These are phyloP conservation scores for Trichoderma afroharzianum DNA, from an alignment of 2,329 filamentous ascomycete genomes.

Conservation along the genomic window DNA sequence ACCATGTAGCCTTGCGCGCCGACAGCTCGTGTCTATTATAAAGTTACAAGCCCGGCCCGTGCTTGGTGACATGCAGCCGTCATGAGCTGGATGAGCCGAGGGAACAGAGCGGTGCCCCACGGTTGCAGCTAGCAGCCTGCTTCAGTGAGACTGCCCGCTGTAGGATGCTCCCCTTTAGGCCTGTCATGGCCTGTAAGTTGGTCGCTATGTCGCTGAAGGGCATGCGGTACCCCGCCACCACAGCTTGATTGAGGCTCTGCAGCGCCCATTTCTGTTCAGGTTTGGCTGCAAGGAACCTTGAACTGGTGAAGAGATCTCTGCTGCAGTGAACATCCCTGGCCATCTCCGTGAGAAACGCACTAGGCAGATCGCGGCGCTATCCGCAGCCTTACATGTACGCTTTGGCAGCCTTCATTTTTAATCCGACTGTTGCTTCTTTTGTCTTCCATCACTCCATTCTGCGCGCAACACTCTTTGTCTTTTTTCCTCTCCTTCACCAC, in stretches of 20 bases:
- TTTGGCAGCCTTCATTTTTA: background rate
- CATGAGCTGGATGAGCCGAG: background rate
- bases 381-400: constrained; percentile 3
- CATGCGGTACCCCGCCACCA: background rate
- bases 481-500: background rate
- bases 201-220: background rate
- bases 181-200: background rate
- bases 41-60: background rate
- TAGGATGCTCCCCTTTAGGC: background rate
- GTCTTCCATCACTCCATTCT: background rate
- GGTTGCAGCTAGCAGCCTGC: background rate
- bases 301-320: background rate
- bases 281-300: background rate
- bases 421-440: background rate
- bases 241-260: background rate
- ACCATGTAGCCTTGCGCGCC: background rate
- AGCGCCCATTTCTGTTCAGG: background rate
- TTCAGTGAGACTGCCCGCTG: background rate
- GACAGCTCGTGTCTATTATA: background rate
- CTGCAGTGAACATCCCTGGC: background rate
- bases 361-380: constrained; percentile 17
- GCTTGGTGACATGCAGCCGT: constrained; percentile 10
- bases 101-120: constrained; percentile 1
- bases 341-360: constrained; percentile 1
- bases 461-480: background rate